Evolutionary conservation across 805 yeast species (phyloP).

Genomic region (Cephaloascus albidus): DNA sequence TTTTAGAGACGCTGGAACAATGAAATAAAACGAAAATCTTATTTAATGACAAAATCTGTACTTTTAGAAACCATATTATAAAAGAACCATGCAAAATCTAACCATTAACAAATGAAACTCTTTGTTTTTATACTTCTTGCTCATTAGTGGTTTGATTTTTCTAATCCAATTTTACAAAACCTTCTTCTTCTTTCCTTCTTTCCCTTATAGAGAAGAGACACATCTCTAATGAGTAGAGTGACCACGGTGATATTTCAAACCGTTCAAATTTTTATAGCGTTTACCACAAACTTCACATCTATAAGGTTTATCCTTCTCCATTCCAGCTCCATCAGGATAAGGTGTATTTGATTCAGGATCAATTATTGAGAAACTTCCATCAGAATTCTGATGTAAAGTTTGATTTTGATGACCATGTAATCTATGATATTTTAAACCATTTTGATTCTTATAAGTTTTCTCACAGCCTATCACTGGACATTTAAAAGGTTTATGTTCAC

Average conservation of each 20-base stretch:
- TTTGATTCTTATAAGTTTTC: conserved; percentile 94
- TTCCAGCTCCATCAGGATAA: conserved; percentile 85
- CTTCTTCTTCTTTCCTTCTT: too few relatives aligned
- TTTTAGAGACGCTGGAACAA: too few relatives aligned
- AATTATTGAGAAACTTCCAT: conserved; percentile 85
- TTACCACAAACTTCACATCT: conserved; percentile 98
- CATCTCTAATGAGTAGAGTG: conserved; percentile 79
- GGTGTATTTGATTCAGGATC: conserved; percentile 89
- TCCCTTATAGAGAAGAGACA: background rate
- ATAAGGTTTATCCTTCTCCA: conserved; percentile 97
- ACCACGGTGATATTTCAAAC: conserved; percentile 93
- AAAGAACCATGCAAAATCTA: background rate
- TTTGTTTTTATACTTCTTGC: too few relatives aligned
- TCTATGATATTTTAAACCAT: conserved; percentile 92
- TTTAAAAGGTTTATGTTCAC: conserved; percentile 89
- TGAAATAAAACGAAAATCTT: too few relatives aligned
- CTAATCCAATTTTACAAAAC: background rate
- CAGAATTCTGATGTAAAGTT: conserved; percentile 80
- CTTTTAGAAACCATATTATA: background rate
- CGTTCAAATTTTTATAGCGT: conserved; percentile 91
- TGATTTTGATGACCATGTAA: conserved; percentile 97
- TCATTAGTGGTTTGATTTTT: too few relatives aligned
- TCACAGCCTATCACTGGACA: conserved; percentile 99
- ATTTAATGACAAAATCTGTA: background rate
- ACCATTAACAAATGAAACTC: background rate